Conservation (phyloP, 257 asterid genomes). For the Jaltomata sinuosa region DNA sequence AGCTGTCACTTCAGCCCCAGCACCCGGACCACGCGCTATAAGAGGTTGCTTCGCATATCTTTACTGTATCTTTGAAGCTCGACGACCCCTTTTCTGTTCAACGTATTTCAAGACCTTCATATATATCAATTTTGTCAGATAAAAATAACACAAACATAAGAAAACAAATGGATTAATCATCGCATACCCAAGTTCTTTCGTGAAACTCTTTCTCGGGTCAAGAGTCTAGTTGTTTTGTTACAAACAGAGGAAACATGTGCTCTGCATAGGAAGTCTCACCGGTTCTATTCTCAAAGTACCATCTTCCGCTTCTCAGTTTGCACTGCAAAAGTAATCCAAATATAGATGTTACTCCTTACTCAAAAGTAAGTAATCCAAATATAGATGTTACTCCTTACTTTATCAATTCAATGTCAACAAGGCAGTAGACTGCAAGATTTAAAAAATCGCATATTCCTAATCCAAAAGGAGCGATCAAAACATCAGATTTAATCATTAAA, state of each 20-base stretch:
- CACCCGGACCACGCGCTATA: neutral
- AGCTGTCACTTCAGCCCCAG: neutral
- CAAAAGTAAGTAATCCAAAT: too few species aligned
- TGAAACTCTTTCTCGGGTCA: constrained; percentile 86
- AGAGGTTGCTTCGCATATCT: too few species aligned
- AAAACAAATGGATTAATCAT: too few species aligned
- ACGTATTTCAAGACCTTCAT: constrained; percentile 21
- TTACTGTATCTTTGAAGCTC: neutral
- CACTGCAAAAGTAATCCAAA: constrained; percentile 19
- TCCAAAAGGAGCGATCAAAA: neutral
- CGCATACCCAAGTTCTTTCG: constrained; percentile 67
- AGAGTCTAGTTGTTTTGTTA: constrained; percentile 11
- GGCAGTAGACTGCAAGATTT: neutral
- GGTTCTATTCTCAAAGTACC: constrained; percentile 58
- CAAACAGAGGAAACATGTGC: constrained; percentile 57
- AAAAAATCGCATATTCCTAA: neutral
- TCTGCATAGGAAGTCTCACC: constrained; percentile 25
- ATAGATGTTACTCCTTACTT: too few species aligned
- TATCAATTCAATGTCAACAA: neutral
- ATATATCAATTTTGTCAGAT: neutral
- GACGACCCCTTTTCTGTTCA: neutral
- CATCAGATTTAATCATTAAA: neutral
- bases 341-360: too few species aligned
- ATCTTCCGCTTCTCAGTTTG: constrained; percentile 31
- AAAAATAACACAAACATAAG: neutral